phyloP scores from a whole-genome alignment of 163 green algal species.

The Smithsoniella earleae region DNA sequence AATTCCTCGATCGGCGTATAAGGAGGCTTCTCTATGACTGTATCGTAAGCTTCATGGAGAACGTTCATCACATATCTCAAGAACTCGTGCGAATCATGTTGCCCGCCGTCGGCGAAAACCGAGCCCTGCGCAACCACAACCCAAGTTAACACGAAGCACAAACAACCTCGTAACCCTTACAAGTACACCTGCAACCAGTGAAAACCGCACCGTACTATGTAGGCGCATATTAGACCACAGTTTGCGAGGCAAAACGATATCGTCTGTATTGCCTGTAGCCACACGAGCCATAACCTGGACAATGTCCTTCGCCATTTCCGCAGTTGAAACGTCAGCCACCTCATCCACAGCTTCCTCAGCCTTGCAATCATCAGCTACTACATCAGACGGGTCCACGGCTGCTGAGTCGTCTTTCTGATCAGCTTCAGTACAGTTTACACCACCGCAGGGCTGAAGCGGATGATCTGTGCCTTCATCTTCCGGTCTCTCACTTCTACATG shows the following conservation, averaged over 20 bases:
- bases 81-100: constrained; percentile 56
- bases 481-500: background rate
- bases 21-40: constrained; percentile 31
- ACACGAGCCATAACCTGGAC: constrained; percentile 31
- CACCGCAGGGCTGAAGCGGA: no score
- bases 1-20: constrained; percentile 32
- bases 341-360: background rate
- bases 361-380: background rate
- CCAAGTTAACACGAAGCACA: background rate
- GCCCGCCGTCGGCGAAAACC: constrained; percentile 49
- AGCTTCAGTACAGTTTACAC: background rate
- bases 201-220: constrained; percentile 9
- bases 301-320: background rate
- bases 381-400: background rate
- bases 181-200: no score
- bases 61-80: constrained; percentile 46
- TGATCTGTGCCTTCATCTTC: constrained; percentile 1
- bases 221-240: background rate
- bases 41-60: constrained; percentile 43
- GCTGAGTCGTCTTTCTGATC: background rate
- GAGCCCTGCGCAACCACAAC: constrained; percentile 32
- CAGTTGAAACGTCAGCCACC: background rate
- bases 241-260: constrained; percentile 30
- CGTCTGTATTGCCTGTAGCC: constrained; percentile 18
- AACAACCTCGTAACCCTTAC: no score